Base-by-base conservation (phyloP, 192 early-diverging fungal species). In the Lobulomyces angularis region DNA sequence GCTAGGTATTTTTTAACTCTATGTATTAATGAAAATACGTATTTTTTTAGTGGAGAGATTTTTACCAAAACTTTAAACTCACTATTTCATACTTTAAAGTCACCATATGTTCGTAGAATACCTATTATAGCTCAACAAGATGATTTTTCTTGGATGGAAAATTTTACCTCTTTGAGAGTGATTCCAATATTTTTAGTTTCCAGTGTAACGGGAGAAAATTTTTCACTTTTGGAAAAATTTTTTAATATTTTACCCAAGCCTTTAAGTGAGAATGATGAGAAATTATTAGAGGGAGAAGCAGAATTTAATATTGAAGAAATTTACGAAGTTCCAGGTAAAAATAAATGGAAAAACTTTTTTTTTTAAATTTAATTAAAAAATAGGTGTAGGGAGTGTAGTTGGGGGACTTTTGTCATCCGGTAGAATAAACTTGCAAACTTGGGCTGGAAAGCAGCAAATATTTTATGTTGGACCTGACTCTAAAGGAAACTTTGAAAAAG, bases 111-210 rank as follows among this genome's bases (percentile, higher is more conserved):
- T 17, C 24, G 51, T 11, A 44, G 59, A n/a, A 50, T 68, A 4
- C 65, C 69, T 12, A 31, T 58, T n/a, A 58, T 72, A 12, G 57
- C 68, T 31, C 61, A 67, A 39, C 56, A 53, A 20, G 41, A 65
- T 37, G 62, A 58, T 0, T 42, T 43, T 20, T 16, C n/a, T 28
- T 51, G 35, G 11, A 19, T 53, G 27, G 27, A n/a, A 31, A 29
- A 35, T 29, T 41, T 18, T 9, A 7, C 26, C 41, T 43, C 27
- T 43, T 22, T 29, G 1, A 65, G 65, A 16, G 71, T 85, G 9
- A 72, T 88, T 32, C 89, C 89, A 3, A 78, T 93, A 19, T 79
- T 93, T 36, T 62, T 89, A 17, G 71, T 81, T 0, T 90, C 86
- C 8, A 88, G 79, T 46, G 87, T 93, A 21, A 83, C 80, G 1